Evolutionary conservation across 208 protist genomes (phyloP), one percentile per base, ranked within the genome.

Genomic region (Acanthamoeba triangularis): DNA sequence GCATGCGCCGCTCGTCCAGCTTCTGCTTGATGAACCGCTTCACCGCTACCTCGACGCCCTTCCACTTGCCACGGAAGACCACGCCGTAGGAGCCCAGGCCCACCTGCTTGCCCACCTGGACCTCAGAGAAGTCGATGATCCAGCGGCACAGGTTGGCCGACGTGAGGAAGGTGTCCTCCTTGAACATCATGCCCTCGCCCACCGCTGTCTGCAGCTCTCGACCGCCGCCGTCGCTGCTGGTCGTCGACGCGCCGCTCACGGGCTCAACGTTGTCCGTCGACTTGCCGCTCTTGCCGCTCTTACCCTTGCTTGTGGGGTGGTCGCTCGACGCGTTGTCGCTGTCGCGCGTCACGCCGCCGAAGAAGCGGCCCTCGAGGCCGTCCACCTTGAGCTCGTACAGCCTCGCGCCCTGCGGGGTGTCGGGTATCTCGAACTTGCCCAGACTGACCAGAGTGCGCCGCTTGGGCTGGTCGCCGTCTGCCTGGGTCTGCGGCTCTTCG

Each of bases 381-480:
- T 35, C 23, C 6, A 74, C 87, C 56, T 93, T 93, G 35, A 93
- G 87, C 61, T 93, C 87, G 8, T 52, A 93, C 18, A 93, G 41
- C 14, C 30, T 65, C 2, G 56, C 5, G n/a, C 18, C 56, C 87
- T 93, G 82, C 41, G 37, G 37, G 3, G 49, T n/a, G 63, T 78
- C 90, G 33, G 90, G 67, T 0, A 94, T 33, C 6, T 94, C 90
- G 37, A 94, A 94, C 30, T 82, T 94, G 63, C 90, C 90, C 44
- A 94, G 14, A 25, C 25, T 69, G 28, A 93, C 59, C 59, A 74
- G 56, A 18, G 52, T 30, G 49, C 4, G 30, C 7, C 11, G n/a
- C 59, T 91, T 35, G 59, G 72, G 72, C 11, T 74, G 52, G 13
- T 74, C 85, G 23, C 4, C 3, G 84, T 18, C 67, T 30, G 0